A percentile compares a stretch with the other conserved stretches of the same genome.
These are phyloP conservation scores for Asterophora parasitica DNA, from an alignment of 768 basidiomycete genomes.

Conservation along the genomic window DNA sequence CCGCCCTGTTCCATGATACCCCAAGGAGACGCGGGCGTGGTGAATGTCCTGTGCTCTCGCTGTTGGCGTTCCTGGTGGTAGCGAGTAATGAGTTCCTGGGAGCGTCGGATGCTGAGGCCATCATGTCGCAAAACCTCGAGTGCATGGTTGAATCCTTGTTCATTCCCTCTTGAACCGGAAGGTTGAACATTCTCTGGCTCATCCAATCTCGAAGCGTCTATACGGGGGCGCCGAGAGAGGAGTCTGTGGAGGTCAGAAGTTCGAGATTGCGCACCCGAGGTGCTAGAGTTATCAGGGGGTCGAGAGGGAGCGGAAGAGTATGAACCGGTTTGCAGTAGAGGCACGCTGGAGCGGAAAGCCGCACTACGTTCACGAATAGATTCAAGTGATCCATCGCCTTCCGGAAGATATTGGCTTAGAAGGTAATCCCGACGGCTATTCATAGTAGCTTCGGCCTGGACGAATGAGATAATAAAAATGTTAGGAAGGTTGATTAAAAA, in stretches of 20 bases:
- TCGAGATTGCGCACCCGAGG: background rate
- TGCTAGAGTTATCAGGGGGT: conserved; percentile 6
- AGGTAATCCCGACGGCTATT: too few species aligned
- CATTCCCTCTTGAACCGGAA: conserved; percentile 11
- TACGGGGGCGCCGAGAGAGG: conserved; percentile 21
- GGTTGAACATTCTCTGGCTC: conserved; percentile 6
- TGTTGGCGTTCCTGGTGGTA: conserved; percentile 21
- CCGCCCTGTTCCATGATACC: conserved; percentile 10
- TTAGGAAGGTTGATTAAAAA: too few species aligned
- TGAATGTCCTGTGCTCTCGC: conserved; percentile 2
- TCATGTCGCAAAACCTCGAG: conserved; percentile 30
- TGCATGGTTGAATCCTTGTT: conserved; percentile 24
- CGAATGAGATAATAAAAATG: background rate
- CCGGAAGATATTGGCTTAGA: too few species aligned
- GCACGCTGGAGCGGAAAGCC: too few species aligned
- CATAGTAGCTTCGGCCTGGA: conserved; percentile 1
- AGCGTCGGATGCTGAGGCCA: conserved; percentile 22
- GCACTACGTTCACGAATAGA: too few species aligned
- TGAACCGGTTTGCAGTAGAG: background rate
- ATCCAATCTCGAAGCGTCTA: conserved; percentile 25
- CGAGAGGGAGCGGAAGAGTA: background rate
- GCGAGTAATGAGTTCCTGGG: conserved; percentile 26
- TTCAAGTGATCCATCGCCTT: too few species aligned
- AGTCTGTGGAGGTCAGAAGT: conserved; percentile 20
- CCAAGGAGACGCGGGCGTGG: conserved; percentile 10